Base-by-base conservation (phyloP, 2,329 filamentous ascomycete genomes). In the Elsinoe ampelina region DNA sequence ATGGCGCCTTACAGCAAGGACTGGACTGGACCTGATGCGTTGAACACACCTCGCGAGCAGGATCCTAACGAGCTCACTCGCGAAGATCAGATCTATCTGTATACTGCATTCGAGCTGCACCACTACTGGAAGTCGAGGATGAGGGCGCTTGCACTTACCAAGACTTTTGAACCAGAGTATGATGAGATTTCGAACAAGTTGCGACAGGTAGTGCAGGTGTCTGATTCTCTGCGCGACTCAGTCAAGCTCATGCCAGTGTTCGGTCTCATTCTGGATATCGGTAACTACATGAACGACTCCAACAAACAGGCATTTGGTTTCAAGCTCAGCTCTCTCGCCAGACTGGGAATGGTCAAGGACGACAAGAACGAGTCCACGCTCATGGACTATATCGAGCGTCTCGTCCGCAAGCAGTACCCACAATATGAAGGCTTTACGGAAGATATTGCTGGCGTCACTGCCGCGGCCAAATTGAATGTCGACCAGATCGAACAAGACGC, bases 271-370 rank as follows among this genome's bases (percentile, higher is more conserved):
- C 77, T 98, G 65, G 92, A 96, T 71, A 95, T 98, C 67, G 93
- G 93, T 71, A 98, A 98, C 72, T 98, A 95, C 79, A 98, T 98
- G 93, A 98, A 98, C 77, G 93, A 97, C 69, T 86, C 91, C 57
- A 97, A 96, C 75, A 98, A 98, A 75, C 93, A 97, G 73, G 93
- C 93, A 3, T 88, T 86, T 58, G 93, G 93, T 61, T 98, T 98
- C 84, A 98, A 98, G 76, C 82, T 98, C 12, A 93, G 90, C 67
- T 96, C 93, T 5, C 83, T 98, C 50, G 88, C 89, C 26, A 84
- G 93, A 57, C 77, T 98, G 57, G 91, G 87, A 60, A 97, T 98
- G 91, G 89, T 97, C 67, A 98, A 98, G 75, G 93, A 98, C 68
- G 90, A 95, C 76, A 96, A 96, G 80, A 98, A 98, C 71, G 87